Percentiles rank a stretch among this genome's conserved stretches.
Conservation (phyloP, 2,329 filamentous ascomycete species). For the Trichophyton verrucosum region DNA sequence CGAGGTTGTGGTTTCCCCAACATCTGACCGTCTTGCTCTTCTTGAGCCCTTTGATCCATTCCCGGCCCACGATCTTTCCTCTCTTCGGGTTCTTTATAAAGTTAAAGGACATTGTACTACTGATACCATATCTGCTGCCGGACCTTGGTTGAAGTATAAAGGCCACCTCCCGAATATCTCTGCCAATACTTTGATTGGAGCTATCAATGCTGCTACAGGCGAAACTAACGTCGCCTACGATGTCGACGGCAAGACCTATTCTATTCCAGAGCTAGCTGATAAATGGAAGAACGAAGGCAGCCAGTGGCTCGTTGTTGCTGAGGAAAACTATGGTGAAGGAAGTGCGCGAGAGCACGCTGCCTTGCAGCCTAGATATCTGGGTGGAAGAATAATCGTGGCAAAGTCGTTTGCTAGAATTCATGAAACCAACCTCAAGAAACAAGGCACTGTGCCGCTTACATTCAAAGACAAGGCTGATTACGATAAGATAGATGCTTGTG, state of each 20-base stretch:
- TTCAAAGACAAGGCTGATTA: constrained; percentile 85
- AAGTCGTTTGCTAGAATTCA: constrained; percentile 89
- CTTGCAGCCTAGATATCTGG: constrained; percentile 80
- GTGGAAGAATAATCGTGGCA: constrained; percentile 66
- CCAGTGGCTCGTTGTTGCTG: constrained; percentile 87
- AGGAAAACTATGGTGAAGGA: constrained; percentile 95
- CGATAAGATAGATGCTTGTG: constrained; percentile 67
- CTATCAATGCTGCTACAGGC: constrained; percentile 79
- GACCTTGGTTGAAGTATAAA: constrained; percentile 98
- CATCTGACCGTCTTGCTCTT: constrained; percentile 78
- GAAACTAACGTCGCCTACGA: constrained; percentile 92
- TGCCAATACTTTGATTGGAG: constrained; percentile 93
- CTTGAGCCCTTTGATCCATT: constrained; percentile 85
- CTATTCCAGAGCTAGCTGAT: constrained; percentile 77
- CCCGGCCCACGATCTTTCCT: constrained; percentile 59
- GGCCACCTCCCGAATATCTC: constrained; percentile 96
- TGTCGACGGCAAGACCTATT: constrained; percentile 56
- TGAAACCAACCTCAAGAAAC: constrained; percentile 94
- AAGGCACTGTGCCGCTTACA: constrained; percentile 87
- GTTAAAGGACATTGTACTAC: constrained; percentile 97
- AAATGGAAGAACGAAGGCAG: constrained; percentile 64
- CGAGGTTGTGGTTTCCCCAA: constrained; percentile 66
- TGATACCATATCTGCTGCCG: constrained; percentile 93
- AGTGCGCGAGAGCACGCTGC: constrained; percentile 82
- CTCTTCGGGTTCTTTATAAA: constrained; percentile 83